Conservation (phyloP, 139 green algal species). For the Volvox reticuliferus region DNA sequence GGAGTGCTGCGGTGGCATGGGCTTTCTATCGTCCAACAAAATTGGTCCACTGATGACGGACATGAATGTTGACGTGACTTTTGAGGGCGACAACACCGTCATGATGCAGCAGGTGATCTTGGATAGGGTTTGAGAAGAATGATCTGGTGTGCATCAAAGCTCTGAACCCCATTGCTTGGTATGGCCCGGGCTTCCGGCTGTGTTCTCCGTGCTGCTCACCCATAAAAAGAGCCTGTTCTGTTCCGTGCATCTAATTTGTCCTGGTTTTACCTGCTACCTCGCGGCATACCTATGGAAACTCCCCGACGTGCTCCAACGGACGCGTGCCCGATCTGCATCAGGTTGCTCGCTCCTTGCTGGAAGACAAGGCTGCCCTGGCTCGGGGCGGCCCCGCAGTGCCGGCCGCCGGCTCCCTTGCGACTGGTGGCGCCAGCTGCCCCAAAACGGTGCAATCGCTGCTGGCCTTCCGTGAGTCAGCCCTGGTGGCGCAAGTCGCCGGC, state of each 20-base stretch:
- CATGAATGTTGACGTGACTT: conserved; percentile 92
- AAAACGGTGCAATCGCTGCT: conserved; percentile 63
- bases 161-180: too few relatives aligned
- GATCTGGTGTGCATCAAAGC: too few relatives aligned
- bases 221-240: too few relatives aligned
- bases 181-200: too few relatives aligned
- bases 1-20: conserved; percentile 85
- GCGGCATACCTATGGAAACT: too few relatives aligned
- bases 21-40: conserved; percentile 87
- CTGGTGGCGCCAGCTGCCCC: conserved; percentile 12
- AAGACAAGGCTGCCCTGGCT: conserved; percentile 47
- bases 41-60: conserved; percentile 90
- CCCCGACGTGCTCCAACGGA: too few relatives aligned
- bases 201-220: too few relatives aligned
- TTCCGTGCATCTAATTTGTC: too few relatives aligned
- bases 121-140: too few relatives aligned
- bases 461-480: conserved; percentile 52
- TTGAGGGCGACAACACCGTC: conserved; percentile 96
- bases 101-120: conserved; percentile 88
- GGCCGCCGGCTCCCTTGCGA: not conserved
- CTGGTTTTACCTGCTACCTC: too few relatives aligned
- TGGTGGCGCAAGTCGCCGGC: conserved; percentile 51
- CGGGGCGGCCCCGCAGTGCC: not conserved
- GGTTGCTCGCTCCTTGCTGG: conserved; percentile 65
- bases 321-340: conserved; percentile 2